A percentile compares a stretch with the other conserved stretches of the same genome.
phyloP scores from a whole-genome alignment of 176 grass and related monocot species.

The Musa itinerans region DNA sequence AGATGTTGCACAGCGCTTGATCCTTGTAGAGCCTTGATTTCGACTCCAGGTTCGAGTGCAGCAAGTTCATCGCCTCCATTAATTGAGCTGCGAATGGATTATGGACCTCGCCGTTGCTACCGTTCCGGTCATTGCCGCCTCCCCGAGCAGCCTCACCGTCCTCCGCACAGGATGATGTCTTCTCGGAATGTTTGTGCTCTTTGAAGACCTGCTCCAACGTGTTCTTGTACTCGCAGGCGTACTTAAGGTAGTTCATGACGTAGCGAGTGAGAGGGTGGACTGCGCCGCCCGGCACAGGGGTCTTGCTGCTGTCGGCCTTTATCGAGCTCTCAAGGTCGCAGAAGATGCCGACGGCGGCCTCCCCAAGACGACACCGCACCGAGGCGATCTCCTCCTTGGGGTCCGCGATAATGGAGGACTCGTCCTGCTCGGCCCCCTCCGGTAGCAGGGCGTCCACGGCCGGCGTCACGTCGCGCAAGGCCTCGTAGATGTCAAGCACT shows the following conservation, averaged over 20 bases:
- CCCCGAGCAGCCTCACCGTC: not conserved
- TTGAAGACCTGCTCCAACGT: constrained; percentile 77
- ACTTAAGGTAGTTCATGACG: constrained; percentile 90
- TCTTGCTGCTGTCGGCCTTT: constrained; percentile 52
- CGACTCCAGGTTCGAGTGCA: constrained; percentile 1
- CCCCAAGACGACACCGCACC: constrained; percentile 45
- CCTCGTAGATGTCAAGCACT: constrained; percentile 91
- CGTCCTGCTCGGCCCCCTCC: not conserved
- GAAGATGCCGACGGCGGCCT: constrained; percentile 65
- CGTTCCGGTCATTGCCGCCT: not conserved
- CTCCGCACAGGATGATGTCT: constrained; percentile 9
- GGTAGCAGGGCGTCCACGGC: constrained; percentile 30
- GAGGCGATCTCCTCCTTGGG: constrained; percentile 39
- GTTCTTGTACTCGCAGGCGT: constrained; percentile 65
- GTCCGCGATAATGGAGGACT: constrained; percentile 18
- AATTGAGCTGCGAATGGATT: constrained; percentile 63
- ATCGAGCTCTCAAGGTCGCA: constrained; percentile 90
- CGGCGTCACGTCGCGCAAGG: constrained; percentile 40
- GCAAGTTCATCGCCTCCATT: constrained; percentile 33
- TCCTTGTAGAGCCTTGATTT: constrained; percentile 19
- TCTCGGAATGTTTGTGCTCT: constrained; percentile 28
- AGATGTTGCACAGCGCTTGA: constrained; percentile 4
- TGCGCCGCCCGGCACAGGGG: constrained; percentile 49
- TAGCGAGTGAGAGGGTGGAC: constrained; percentile 78
- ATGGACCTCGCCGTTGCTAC: not conserved